Base-by-base conservation (phyloP, 1,284 basidiomycete genomes). In the Schizophyllum amplum region DNA sequence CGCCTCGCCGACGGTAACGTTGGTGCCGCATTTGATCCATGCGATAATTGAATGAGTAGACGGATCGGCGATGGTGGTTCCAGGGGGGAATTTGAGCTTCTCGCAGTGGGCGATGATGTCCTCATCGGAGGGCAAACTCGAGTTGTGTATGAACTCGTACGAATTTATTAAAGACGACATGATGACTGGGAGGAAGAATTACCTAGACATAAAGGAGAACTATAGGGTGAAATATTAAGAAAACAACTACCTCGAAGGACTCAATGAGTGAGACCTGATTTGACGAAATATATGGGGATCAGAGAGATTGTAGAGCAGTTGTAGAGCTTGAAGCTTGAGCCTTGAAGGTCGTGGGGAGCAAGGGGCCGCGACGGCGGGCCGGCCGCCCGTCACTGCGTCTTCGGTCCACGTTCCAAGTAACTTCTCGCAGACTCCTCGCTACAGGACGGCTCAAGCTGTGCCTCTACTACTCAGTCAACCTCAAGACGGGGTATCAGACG, bases 21-120 rank as follows among this genome's bases (percentile, higher is more conserved):
- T 55, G 42, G 50, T 47, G 20, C 59, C 59, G 46, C 25, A 62
- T 52, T 60, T 63, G 54, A 62, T 47, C 61, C 61, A 62, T 24
- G 61, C 58, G 48, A 55, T 52, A 4, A 20, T 4, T 49, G 20
- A 11, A 17, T 4, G 3, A 46, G 42, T 46, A 51, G 55, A 51
- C 7, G 21, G 22, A 24, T 55, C 26, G 55, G 15, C 15, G 6
- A 51, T 22, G 6, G 55, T 4, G 4, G 25, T 51, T 50, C 55
- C 55, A 25, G 9, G 4, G n/a, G 9, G 5, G n/a, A 24, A 20
- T 6, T 49, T 48, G 17, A 15, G 25, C 26, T 51, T 5, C n/a
- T 9, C 11, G 13, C 55, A 55, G 4, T 24, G n/a, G 24, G 48
- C 49, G 3, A 51, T 50, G 49, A 55, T 55, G n/a, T 27, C 25